These are phyloP conservation scores for Vachellia pachyceras DNA, from an alignment of 306 rosid species.

Conservation along the genomic window DNA sequence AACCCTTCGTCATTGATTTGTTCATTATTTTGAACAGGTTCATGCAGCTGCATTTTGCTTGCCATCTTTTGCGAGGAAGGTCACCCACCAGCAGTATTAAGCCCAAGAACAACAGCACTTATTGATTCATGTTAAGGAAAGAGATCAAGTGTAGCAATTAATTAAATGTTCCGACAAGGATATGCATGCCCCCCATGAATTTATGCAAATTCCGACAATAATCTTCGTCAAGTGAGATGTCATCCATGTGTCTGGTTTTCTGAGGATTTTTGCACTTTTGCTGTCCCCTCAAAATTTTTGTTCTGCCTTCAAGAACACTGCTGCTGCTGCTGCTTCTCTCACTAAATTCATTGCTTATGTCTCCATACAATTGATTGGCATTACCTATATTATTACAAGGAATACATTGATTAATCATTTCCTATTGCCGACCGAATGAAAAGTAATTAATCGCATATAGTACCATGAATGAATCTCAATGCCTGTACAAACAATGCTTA, in stretches of 20 bases:
- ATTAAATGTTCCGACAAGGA: slow-evolving; percentile 5
- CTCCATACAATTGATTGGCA: neutral
- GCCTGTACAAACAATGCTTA: neutral
- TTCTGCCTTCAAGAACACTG: slow-evolving; percentile 7
- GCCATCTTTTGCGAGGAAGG: slow-evolving; percentile 72
- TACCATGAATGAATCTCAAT: neutral
- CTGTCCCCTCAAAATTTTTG: slow-evolving; percentile 15
- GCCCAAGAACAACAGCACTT: slow-evolving; percentile 32
- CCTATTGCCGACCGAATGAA: neutral
- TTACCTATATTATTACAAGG: neutral
- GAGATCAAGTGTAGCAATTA: neutral
- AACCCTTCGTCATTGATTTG: neutral
- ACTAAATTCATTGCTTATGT: neutral
- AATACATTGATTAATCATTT: neutral
- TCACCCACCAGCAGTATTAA: neutral
- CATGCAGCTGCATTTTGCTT: slow-evolving; percentile 53
- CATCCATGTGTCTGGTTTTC: slow-evolving; percentile 37
- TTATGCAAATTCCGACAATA: slow-evolving; percentile 33
- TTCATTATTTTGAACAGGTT: neutral
- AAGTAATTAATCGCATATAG: neutral
- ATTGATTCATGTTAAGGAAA: slow-evolving; percentile 12
- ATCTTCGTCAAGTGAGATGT: slow-evolving; percentile 17
- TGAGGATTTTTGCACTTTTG: slow-evolving; percentile 25
- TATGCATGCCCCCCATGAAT: slow-evolving; percentile 24
- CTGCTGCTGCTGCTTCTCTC: neutral